These are phyloP conservation scores for Venturia nashicola DNA, from an alignment of 2,329 filamentous ascomycete genomes.

Conservation along the genomic window DNA sequence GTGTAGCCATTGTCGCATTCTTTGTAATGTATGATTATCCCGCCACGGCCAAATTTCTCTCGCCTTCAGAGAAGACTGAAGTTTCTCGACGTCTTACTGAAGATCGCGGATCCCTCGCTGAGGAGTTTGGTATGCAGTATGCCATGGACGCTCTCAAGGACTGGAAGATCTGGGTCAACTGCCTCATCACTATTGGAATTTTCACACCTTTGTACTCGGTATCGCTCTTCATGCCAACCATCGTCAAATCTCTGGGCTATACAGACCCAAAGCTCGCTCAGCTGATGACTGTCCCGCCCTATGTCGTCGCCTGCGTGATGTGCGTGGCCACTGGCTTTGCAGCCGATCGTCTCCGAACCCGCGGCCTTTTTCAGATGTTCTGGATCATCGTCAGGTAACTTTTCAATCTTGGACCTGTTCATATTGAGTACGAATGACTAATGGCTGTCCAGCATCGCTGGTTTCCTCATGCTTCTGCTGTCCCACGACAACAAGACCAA, in stretches of 20 bases:
- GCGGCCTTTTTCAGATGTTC: constrained; percentile 10
- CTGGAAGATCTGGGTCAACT: constrained; percentile 32
- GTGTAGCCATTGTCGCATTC: constrained; percentile 27
- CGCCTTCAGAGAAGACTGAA: constrained; percentile 32
- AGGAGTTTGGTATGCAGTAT: constrained; percentile 15
- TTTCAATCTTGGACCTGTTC: constrained; percentile 17
- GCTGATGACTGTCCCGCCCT: constrained; percentile 53
- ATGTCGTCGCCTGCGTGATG: constrained; percentile 32
- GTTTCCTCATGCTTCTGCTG: constrained; percentile 27
- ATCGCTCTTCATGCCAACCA: constrained; percentile 39
- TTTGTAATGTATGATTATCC: constrained; percentile 57
- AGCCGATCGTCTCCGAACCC: constrained; percentile 9
- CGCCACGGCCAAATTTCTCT: constrained; percentile 44
- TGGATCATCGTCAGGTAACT: constrained; percentile 9
- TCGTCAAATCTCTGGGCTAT: constrained; percentile 57
- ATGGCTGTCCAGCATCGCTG: constrained; percentile 14
- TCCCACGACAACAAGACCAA: constrained; percentile 20
- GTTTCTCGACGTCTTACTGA: constrained; percentile 13
- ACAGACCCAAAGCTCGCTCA: constrained; percentile 42
- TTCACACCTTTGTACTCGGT: constrained; percentile 33
- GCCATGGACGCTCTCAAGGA: constrained; percentile 20
- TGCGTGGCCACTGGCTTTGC: constrained; percentile 10
- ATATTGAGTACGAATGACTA: constrained; percentile 9
- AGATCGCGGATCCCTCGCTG: constrained; percentile 14
- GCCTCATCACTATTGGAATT: constrained; percentile 8